Evolutionary conservation across 2,329 filamentous ascomycete genomes (phyloP).

Genomic region (Penicillium sp.): DNA sequence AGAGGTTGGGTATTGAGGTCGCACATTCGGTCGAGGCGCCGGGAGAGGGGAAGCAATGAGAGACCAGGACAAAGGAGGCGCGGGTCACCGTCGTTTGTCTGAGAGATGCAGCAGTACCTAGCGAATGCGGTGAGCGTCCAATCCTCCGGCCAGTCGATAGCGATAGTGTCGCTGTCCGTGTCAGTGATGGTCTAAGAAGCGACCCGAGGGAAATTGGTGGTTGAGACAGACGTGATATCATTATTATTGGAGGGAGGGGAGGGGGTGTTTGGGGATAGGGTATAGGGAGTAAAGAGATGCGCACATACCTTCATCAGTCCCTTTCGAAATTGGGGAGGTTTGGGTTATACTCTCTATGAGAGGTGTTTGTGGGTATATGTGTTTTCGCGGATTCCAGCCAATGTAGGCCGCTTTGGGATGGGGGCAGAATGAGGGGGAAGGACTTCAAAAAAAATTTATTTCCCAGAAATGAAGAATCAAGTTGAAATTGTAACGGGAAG

Average conservation of each 20-base stretch:
- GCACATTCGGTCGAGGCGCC: slow-evolving; percentile 38
- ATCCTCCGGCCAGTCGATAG: slow-evolving; percentile 18
- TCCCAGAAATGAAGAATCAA: neutral
- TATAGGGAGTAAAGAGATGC: slow-evolving; percentile 3
- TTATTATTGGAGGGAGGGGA: slow-evolving; percentile 17
- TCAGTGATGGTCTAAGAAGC: slow-evolving; percentile 6
- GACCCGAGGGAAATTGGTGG: slow-evolving; percentile 5
- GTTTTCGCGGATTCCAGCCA: slow-evolving; percentile 18
- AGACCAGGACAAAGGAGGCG: slow-evolving; percentile 22
- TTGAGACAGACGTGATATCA: slow-evolving; percentile 27
- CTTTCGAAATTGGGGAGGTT: slow-evolving; percentile 20
- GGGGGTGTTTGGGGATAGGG: neutral
- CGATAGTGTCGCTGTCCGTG: slow-evolving; percentile 19
- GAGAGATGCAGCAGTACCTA: slow-evolving; percentile 20
- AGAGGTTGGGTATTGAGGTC: slow-evolving; percentile 28
- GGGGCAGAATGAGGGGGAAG: slow-evolving; percentile 7
- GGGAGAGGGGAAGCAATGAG: slow-evolving; percentile 16
- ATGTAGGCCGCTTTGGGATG: slow-evolving; percentile 9
- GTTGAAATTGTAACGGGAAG: neutral
- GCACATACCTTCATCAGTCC: slow-evolving; percentile 31
- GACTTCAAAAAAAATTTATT: slow-evolving; percentile 3
- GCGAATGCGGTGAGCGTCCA: slow-evolving; percentile 20
- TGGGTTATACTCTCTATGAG: slow-evolving; percentile 4
- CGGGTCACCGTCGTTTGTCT: slow-evolving; percentile 29
- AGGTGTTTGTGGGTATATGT: slow-evolving; percentile 18